These are phyloP conservation scores for Antitrichia curtipendula DNA, from an alignment of 225 moss, liverwort and hornwort genomes.

Conservation along the genomic window DNA sequence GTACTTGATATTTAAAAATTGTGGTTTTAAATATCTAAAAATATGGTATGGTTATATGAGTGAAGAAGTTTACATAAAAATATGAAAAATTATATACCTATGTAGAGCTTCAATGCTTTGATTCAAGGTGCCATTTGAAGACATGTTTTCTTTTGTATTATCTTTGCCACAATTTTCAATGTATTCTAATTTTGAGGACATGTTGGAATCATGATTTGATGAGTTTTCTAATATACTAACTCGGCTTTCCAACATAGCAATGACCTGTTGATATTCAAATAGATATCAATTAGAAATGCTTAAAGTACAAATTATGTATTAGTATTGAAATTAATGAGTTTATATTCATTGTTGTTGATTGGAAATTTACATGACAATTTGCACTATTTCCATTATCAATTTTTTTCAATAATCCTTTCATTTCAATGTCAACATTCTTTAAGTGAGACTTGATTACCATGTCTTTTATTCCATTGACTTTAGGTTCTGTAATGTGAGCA, in stretches of 20 bases:
- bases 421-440: background rate
- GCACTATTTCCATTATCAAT: slow-evolving; percentile 22
- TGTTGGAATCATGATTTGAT: slow-evolving; percentile 3
- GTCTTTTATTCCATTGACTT: slow-evolving; percentile 50
- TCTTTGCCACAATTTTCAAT: slow-evolving; percentile 3
- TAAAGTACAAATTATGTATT: background rate
- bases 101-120: slow-evolving; percentile 34
- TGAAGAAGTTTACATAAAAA: background rate
- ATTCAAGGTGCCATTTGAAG: slow-evolving; percentile 9
- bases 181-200: slow-evolving; percentile 40
- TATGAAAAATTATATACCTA: slow-evolving; percentile 3
- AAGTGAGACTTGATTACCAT: background rate
- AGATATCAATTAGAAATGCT: background rate
- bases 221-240: slow-evolving; percentile 33
- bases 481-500: slow-evolving; percentile 24
- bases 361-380: slow-evolving; percentile 24
- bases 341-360: background rate
- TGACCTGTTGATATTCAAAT: background rate
- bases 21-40: too few relatives aligned
- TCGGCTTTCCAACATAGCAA: slow-evolving; percentile 27
- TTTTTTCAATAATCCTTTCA: slow-evolving; percentile 30
- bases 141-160: background rate
- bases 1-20: too few relatives aligned
- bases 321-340: background rate
- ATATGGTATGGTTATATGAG: rapidly evolving